These are phyloP conservation scores for Dunaliella primolecta DNA, from an alignment of 139 green algal species.

Conservation along the genomic window DNA sequence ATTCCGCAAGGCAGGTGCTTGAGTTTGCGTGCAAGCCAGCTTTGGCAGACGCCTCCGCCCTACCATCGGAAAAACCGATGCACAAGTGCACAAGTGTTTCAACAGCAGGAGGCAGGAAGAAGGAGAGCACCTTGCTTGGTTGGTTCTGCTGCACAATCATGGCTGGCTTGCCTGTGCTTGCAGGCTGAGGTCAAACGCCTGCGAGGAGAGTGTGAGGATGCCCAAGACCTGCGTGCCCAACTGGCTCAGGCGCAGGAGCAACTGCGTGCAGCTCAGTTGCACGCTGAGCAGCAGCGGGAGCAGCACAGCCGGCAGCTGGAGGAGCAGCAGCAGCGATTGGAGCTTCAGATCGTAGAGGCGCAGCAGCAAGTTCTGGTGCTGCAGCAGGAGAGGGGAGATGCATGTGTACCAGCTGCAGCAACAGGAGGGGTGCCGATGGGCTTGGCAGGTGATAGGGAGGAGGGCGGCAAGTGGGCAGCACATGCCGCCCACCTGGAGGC, in stretches of 20 bases:
- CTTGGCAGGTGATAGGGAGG: too few species aligned
- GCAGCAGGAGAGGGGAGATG: background rate
- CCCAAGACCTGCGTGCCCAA: background rate
- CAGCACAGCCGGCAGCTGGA: background rate
- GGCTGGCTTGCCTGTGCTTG: too few species aligned
- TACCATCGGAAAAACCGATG: too few species aligned
- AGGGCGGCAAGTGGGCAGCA: background rate
- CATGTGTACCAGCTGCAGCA: too few species aligned
- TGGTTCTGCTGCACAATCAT: too few species aligned
- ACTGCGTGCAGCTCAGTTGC: background rate
- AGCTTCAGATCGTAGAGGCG: background rate
- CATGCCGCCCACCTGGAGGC: background rate
- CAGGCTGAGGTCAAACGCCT: conserved; percentile 7
- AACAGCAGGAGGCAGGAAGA: too few species aligned
- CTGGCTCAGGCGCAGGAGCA: background rate
- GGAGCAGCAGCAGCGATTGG: background rate
- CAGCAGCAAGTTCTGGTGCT: background rate
- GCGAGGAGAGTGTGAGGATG: background rate
- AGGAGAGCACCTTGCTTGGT: too few species aligned
- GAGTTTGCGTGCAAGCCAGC: too few species aligned
- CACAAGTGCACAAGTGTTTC: too few species aligned
- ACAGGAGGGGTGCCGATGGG: too few species aligned
- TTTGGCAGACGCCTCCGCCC: too few species aligned
- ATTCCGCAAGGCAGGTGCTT: too few species aligned
- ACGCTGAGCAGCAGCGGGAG: background rate